Evolutionary conservation across 2,329 filamentous ascomycete genomes (phyloP).

Genomic region (Arthroderma sp.): DNA sequence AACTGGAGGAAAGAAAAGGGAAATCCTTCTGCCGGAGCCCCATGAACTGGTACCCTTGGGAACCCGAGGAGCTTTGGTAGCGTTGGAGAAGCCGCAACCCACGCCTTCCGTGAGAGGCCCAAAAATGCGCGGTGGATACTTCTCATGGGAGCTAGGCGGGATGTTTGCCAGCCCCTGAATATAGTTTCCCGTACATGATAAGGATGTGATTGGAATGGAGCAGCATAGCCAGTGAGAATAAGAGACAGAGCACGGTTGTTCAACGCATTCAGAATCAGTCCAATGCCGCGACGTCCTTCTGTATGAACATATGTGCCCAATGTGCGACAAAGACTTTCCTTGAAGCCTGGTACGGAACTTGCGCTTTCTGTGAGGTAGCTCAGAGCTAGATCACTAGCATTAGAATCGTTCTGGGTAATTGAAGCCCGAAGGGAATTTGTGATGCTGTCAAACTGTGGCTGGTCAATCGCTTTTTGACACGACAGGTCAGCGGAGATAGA

Average conservation of each 20-base stretch:
- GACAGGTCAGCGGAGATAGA: slow-evolving; percentile 21
- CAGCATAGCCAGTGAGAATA: slow-evolving; percentile 43
- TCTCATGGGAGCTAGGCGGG: slow-evolving; percentile 41
- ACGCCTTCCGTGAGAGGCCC: slow-evolving; percentile 38
- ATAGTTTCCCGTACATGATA: slow-evolving; percentile 42
- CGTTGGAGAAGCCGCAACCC: slow-evolving; percentile 40
- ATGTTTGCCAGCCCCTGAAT: slow-evolving; percentile 39
- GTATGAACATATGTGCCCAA: slow-evolving; percentile 37
- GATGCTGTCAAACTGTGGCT: slow-evolving; percentile 14
- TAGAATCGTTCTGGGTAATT: slow-evolving; percentile 18
- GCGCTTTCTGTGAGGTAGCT: slow-evolving; percentile 37
- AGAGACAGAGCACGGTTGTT: slow-evolving; percentile 44
- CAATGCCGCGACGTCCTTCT: slow-evolving; percentile 36
- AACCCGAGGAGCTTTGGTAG: slow-evolving; percentile 39
- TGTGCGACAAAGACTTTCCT: slow-evolving; percentile 34
- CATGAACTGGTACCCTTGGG: slow-evolving; percentile 42
- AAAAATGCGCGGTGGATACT: slow-evolving; percentile 37
- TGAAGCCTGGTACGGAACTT: slow-evolving; percentile 38
- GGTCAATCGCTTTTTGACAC: slow-evolving; percentile 23
- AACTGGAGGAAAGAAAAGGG: slow-evolving; percentile 47
- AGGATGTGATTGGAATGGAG: slow-evolving; percentile 42
- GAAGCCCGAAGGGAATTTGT: slow-evolving; percentile 6
- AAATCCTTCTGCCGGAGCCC: slow-evolving; percentile 38
- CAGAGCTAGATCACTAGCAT: slow-evolving; percentile 25
- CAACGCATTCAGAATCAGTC: slow-evolving; percentile 40